phyloP scores from a whole-genome alignment of 1,284 basidiomycete genomes.

The Cryptococcus depauperatus region DNA sequence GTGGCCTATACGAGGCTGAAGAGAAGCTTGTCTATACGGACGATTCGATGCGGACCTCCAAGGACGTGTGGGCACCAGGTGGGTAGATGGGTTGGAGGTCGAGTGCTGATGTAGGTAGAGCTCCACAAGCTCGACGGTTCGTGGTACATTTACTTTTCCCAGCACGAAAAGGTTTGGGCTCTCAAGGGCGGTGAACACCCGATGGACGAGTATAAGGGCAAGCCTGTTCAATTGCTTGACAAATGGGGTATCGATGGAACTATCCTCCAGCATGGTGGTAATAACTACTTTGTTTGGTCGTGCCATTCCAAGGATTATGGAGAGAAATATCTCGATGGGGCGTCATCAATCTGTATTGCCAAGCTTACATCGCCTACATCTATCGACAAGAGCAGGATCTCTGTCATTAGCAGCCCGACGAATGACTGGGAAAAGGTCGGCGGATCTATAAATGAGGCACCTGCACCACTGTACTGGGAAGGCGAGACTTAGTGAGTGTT shows the following conservation, averaged over 20 bases:
- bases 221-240: constrained; percentile 8
- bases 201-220: constrained; percentile 2
- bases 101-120: constrained; percentile 7
- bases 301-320: constrained; percentile 12
- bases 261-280: constrained; percentile 4
- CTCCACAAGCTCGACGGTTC: constrained; percentile 17
- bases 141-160: constrained; percentile 19
- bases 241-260: constrained; percentile 17
- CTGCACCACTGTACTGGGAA: constrained; percentile 14
- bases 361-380: constrained; percentile 14
- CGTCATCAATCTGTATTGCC: constrained; percentile 17
- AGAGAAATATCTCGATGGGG: constrained; percentile 1
- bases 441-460: constrained; percentile 12
- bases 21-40: constrained; percentile 7
- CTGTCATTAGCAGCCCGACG: constrained; percentile 13
- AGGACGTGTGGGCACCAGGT: constrained; percentile 17
- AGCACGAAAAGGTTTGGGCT: constrained; percentile 7
- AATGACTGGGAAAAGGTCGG: constrained; percentile 13
- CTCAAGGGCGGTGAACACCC: constrained; percentile 12
- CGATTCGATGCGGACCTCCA: background rate
- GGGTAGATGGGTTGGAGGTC: background rate
- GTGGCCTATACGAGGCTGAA: constrained; percentile 8
- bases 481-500: constrained; percentile 10
- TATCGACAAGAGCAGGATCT: constrained; percentile 10
- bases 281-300: constrained; percentile 17